Evolutionary conservation across 1,139 yeast genomes (phyloP), one percentile per base, ranked within the genome.

Genomic region (Yamadazyma triangularis): DNA sequence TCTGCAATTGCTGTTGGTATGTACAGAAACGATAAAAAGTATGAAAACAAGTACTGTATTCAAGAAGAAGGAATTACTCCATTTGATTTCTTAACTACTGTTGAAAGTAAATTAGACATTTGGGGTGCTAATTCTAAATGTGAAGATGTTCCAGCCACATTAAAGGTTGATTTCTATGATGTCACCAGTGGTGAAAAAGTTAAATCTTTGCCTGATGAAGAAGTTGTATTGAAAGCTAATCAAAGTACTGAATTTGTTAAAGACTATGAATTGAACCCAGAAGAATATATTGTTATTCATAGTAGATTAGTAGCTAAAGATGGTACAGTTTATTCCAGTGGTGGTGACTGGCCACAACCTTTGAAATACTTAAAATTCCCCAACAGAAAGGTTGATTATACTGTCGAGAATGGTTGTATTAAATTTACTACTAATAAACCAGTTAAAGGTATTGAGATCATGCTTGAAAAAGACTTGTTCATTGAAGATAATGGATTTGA

Each of bases 271-370:
- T 24, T 47, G 6, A 27, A 42, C 10, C 31, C 40, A 12, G 41
- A 43, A 3, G 23, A 35, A 13, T 40, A 41, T 8, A 38, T 42
- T 2, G 53, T 45, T 4, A 42, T 48, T 6, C 36, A 40, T 33
- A 31, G 40, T 25, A 28, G 45, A 19, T 33, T 46, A 23, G 31
- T 41, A 23, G 15, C 30, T 15, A 20, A 27, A 15, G 26, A 41
- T 13, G 42, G 39, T 9, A 13, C 33, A 10, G 35, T 48, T 4
- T 31, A 63, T 11, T 51, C 62, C 7, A 41, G 56, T 25, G 54
- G 60, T 9, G 47, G 55, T 9, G 71, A 67, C 38, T 70, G 76
- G 75, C 75, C 76, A 4, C 73, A 70, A 40, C 76, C 76, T n/a
- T 47, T 70, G 36, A 70, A 70, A 40, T 53, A 61, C 35, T 43